Base-by-base conservation (phyloP, 2,329 filamentous ascomycete species). In the Trichoderma citrinoviride region DNA sequence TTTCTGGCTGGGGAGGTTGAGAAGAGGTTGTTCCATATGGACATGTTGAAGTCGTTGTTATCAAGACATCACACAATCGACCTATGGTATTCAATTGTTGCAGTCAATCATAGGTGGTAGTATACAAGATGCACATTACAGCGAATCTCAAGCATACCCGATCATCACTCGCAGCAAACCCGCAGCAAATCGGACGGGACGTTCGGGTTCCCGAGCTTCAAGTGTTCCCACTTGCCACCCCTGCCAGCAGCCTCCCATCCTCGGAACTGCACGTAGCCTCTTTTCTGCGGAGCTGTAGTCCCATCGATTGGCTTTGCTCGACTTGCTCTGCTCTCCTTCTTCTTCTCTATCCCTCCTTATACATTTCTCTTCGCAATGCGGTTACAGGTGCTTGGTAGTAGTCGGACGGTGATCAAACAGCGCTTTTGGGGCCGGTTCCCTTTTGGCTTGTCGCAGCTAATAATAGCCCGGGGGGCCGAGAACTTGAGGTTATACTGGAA, bases 201-300 rank as follows among this genome's bases (percentile, higher is more conserved):
- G 3, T 8, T 47, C 49, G 49, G 49, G 17, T 29, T 33, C 49
- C 19, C 14, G 7, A 8, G 33, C 33, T 37, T 10, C 33, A 4
- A 7, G 6, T 29, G 27, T 12, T 14, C 1, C 10, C 14, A 0
- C 6, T 6, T 29, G 10, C 50, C n/a, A 17, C 1, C 21, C 14
- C 60, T 56, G 61, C 40, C 21, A 15, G 50, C n/a, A 55, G 52
- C 61, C 52, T 63, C 50, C 33, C 23, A 40, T 29, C n/a, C n/a
- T 17, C 43, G 43, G 61, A 56, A 40, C 61, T 55, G 61, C 61
- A 63, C 41, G 43, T 56, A 47, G 61, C 61, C 61, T 63, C 41
- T 49, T 63, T 37, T 55, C 7, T 21, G 17, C 61, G 17, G n/a
- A 44, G 17, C 40, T 15, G 61, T 43, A 56, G 8, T n/a, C 33